These are phyloP conservation scores for Aspergillus diversus DNA, from an alignment of 495 filamentous ascomycete species.

Conservation along the genomic window DNA sequence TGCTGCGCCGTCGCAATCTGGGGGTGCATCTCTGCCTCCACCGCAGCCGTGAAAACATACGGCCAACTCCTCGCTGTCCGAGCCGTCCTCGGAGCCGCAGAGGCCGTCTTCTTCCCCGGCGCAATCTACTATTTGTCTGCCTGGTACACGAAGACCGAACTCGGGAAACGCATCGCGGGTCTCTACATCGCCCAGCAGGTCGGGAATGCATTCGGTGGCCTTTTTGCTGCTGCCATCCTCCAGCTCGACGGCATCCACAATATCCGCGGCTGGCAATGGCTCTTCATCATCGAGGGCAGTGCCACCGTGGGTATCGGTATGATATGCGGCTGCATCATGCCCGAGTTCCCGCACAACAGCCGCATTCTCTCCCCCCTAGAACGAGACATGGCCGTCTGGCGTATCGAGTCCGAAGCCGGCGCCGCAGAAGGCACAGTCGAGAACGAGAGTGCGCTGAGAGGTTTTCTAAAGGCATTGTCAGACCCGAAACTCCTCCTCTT, in stretches of 20 bases:
- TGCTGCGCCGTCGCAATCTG: constrained; percentile 49
- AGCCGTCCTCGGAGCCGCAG: constrained; percentile 42
- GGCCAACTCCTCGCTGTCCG: constrained; percentile 40
- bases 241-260: constrained; percentile 45
- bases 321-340: constrained; percentile 44
- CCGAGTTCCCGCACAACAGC: constrained; percentile 40
- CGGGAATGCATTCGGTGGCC: constrained; percentile 60
- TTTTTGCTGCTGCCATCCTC: constrained; percentile 58
- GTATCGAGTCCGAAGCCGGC: constrained; percentile 35
- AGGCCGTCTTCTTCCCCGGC: constrained; percentile 56
- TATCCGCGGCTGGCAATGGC: constrained; percentile 59
- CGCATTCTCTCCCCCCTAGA: constrained; percentile 28
- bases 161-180: constrained; percentile 59
- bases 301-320: constrained; percentile 47
- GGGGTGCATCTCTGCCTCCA: constrained; percentile 51
- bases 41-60: constrained; percentile 34
- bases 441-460: constrained; percentile 22
- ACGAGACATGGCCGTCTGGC: constrained; percentile 34
- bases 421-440: constrained; percentile 30
- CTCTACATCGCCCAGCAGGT: constrained; percentile 59
- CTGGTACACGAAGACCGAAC: constrained; percentile 61
- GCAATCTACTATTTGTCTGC: constrained; percentile 59
- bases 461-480: constrained; percentile 29
- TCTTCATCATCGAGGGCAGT: constrained; percentile 48
- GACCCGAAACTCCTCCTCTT: constrained; percentile 32